phyloP scores from a whole-genome alignment of 345 rosid genomes.

The Euphorbia peplus region DNA sequence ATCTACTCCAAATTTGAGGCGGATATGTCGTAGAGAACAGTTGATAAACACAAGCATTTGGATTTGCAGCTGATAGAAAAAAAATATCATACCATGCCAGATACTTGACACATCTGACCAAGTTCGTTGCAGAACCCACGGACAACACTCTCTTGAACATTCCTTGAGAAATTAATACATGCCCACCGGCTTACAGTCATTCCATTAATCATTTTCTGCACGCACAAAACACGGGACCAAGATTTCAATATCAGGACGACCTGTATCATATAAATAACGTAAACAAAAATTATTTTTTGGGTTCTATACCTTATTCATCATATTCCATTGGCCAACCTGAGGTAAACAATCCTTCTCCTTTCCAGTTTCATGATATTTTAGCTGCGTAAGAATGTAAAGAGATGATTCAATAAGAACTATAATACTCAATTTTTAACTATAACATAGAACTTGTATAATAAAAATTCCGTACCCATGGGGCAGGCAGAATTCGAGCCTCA shows the following conservation, averaged over 20 bases:
- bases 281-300: not conserved
- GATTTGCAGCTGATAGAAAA: conserved; percentile 4
- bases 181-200: conserved; percentile 96
- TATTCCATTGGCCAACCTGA: conserved; percentile 99
- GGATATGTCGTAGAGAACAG: not conserved
- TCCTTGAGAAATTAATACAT: conserved; percentile 91
- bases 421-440: not conserved
- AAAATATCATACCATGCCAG: conserved; percentile 75
- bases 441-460: not conserved
- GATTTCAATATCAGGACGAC: conserved; percentile 11
- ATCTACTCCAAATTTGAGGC: not conserved
- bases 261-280: not conserved
- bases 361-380: conserved; percentile 96
- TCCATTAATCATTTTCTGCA: conserved; percentile 96
- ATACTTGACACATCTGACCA: conserved; percentile 95
- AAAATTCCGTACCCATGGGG: conserved; percentile 78
- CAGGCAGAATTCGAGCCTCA: conserved; percentile 99
- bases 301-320: conserved; percentile 88
- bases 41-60: not conserved
- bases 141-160: conserved; percentile 91
- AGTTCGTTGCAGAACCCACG: conserved; percentile 91
- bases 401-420: conserved; percentile 6
- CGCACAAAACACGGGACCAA: conserved; percentile 6
- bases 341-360: conserved; percentile 97
- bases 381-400: conserved; percentile 42